Base-by-base conservation (phyloP, 495 filamentous ascomycete species). In the Lasiosphaeria miniovina region DNA sequence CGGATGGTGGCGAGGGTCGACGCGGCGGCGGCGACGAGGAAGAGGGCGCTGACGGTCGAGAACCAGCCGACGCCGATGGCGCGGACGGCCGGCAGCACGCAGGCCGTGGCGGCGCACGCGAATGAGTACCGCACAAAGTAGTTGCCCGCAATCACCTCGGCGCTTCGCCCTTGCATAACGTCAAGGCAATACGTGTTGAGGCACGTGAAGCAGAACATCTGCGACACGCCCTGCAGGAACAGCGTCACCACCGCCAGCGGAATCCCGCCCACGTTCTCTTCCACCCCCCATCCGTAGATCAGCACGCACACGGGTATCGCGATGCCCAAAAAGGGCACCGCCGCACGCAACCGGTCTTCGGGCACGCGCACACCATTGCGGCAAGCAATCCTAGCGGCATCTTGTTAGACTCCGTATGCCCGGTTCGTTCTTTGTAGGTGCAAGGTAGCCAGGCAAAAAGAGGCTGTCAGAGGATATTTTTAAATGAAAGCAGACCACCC, bases 111-210 rank as follows among this genome's bases (percentile, higher is more conserved):
- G 38, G 82, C 62, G 4, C 87, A 88, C 0, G 82, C 88, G 66
- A 90, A 86, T 6, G 88, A 66, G 68, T 90, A 90, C 10, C 87
- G 78, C 36, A 87, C 75, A 70, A 89, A 82, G 66, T 89, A 91
- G 68, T 89, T 90, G 0, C 86, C 88, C 0, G 88, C 86, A 57
- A 89, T 82, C 6, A 91, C 86, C 67, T 90, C 87, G 0, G 85
- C 81, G 49, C 83, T 82, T 17, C 81, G 72, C 7, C 74, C 73
- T 48, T 84, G 85, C 87, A 90, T 88, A 11, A 90, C 87, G 66
- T 91, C 88, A 4, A 90, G 73, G 63, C 86, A 90, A 68, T 90
- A 90, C 0, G 88, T 90, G 68, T 90, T 90, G 33, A 90, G 65
- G 55, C 78, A 81, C 9, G 88, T 87, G 66, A 89, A 90, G 73